Base-by-base conservation (phyloP, 164 flowering plant genomes). In the Magnolia kwangsiensis region DNA sequence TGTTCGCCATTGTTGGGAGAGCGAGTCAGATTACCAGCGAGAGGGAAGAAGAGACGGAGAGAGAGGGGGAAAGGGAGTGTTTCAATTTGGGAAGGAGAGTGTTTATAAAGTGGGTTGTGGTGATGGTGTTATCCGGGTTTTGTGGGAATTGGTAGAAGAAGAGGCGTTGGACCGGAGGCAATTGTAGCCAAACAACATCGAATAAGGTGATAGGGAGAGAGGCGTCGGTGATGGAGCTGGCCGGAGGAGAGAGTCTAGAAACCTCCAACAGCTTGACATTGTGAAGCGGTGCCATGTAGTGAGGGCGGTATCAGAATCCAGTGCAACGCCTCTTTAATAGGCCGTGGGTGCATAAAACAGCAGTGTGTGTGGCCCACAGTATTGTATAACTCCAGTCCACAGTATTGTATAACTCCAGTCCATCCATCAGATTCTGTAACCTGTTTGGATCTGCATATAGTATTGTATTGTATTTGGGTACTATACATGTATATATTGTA, bases 31-130 rank as follows among this genome's bases (percentile, higher is more conserved):
- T 78, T 82, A 2, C 85, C 87, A 24, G 86, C 84, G 37, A 85
- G 63, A 1, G 89, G 85, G 71, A 74, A 85, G 75, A 85, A 89
- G 76, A 77, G 77, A 14, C 69, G 75, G 73, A 89, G 89, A 63
- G 87, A 63, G 49, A 83, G 81, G 29, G 84, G 29, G 84, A 77
- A 21, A 89, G 88, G 3, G 89, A 85, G 73, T 49, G 51, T 64
- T 78, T 82, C 65, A 88, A 81, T 1, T 16, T 29, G 31, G 89
- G 89, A 61, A 78, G 73, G 50, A 8, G 9, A 20, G 58, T 29
- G 63, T 58, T 27, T 13, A 73, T 20, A 50, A 78, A 78, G 19
- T 73, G 8, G 49, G 76, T 2, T 18, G 59, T 59, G 64, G n/a
- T 7, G 72, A 9, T 13, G 3, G 45, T 5, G 45, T 37, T 37